phyloP scores from a whole-genome alignment of 73 alveolate genomes.

The Paramecium octaurelia region DNA sequence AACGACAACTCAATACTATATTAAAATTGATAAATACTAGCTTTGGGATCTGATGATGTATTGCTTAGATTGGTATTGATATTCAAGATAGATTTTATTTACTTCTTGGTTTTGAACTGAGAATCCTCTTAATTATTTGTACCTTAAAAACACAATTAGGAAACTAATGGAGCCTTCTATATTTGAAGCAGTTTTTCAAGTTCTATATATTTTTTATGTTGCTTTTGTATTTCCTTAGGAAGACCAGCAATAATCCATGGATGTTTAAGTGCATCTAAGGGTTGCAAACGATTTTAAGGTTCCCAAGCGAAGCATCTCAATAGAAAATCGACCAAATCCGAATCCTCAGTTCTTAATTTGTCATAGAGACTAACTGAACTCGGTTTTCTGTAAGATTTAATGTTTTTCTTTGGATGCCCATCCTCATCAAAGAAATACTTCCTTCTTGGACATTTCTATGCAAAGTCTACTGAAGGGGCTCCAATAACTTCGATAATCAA shows the following conservation, averaged over 20 bases:
- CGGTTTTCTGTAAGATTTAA: not conserved
- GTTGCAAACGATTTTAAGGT: conserved; percentile 77
- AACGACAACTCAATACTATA: conserved; percentile 27
- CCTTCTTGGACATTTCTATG: conserved; percentile 70
- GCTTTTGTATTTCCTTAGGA: conserved; percentile 34
- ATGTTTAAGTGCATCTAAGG: conserved; percentile 81
- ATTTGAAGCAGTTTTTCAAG: not conserved
- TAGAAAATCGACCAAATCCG: conserved; percentile 61
- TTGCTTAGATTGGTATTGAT: not conserved
- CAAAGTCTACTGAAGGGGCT: conserved; percentile 74
- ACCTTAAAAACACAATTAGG: not conserved
- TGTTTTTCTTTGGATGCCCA: conserved; percentile 49
- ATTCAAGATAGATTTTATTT: not conserved
- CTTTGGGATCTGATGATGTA: not conserved
- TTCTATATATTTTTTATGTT: conserved; percentile 27
- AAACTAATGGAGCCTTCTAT: not conserved
- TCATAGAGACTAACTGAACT: conserved; percentile 14
- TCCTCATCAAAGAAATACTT: conserved; percentile 68
- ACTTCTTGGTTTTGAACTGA: not conserved
- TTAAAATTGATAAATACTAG: not conserved
- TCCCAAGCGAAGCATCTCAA: conserved; percentile 82
- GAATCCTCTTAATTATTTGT: not conserved
- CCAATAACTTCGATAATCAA: conserved; percentile 84
- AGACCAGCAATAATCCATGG: conserved; percentile 83
- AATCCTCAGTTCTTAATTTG: conserved; percentile 17